A percentile compares a stretch with the other conserved stretches of the same genome.
Conservation (phyloP, 768 basidiomycete genomes). For the Kondoa subrosea region DNA sequence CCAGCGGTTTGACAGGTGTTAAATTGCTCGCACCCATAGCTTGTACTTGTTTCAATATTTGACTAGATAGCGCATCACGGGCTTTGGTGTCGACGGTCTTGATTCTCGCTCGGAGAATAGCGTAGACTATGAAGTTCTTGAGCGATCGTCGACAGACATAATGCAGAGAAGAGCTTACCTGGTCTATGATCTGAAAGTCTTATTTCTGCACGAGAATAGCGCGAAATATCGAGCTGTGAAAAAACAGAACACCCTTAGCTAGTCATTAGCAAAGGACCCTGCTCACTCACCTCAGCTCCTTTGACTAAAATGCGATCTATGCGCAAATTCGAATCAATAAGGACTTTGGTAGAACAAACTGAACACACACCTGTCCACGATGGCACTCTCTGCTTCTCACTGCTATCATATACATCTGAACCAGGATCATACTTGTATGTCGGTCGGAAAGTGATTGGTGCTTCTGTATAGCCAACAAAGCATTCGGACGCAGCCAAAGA, state of each 20-base stretch:
- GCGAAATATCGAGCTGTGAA: constrained; percentile 49
- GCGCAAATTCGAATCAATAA: constrained; percentile 17
- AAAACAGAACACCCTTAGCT: not conserved
- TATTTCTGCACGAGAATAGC: constrained; percentile 71
- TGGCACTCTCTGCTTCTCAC: constrained; percentile 89
- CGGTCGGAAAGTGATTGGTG: constrained; percentile 73
- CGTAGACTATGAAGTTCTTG: constrained; percentile 49
- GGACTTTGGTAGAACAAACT: not conserved
- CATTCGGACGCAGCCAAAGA: constrained; percentile 56
- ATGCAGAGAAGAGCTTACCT: constrained; percentile 37
- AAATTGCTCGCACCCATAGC: not conserved
- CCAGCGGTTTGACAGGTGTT: not conserved
- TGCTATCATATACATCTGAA: constrained; percentile 74
- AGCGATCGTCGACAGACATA: not conserved
- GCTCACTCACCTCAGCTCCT: constrained; percentile 39
- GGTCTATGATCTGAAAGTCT: constrained; percentile 90
- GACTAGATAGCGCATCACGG: not conserved
- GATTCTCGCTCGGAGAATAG: constrained; percentile 58
- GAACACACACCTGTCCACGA: constrained; percentile 73
- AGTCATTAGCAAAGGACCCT: not conserved
- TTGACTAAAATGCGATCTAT: constrained; percentile 86
- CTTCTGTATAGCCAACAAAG: constrained; percentile 73
- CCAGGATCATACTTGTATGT: constrained; percentile 74
- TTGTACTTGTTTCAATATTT: constrained; percentile 2
- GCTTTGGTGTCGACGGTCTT: constrained; percentile 48